Base-by-base conservation (phyloP, 768 basidiomycete genomes). In the Tylopilus plumbeoviolaceoides region DNA sequence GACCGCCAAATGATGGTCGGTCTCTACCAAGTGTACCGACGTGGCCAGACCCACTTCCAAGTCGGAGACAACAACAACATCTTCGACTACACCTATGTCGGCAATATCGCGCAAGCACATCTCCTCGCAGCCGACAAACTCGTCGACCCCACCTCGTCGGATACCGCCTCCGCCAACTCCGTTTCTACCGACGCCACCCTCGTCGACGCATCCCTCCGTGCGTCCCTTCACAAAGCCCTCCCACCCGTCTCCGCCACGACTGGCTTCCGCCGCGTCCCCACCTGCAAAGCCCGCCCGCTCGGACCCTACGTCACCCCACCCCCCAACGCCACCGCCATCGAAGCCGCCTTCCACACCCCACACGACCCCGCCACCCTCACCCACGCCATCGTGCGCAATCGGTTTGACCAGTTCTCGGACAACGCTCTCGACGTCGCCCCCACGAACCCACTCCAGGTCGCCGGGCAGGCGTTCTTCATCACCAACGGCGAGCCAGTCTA, bases 71-170 rank as follows among this genome's bases (percentile, higher is more conserved):
- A 98, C 72, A 84, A 80, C 57, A 98, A 98, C 67, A 72, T 98
- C 4, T 93, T 91, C 63, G 97, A 98, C 70, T 94, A 89, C 83
- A 97, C 95, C 6, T 98, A 98, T 65, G 92, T 98, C 61, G 92
- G 85, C 49, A 99, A 99, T 68, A 86, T 95, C 55, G 95, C 94
- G 1, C 82, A 88, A 62, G 95, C 94, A 4, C 97, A 99, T 67
- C 74, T 99, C 14, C 81, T 98, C 47, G 97, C 97, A 11, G 87
- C 90, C 20, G 95, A 98, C 75, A 89, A 84, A 64, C 82, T 99
- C 40, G 77, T 75, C 45, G 63, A 64, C 41, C 72, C 77, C 12
- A 74, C 78, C 0, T 73, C 79, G 14, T 59, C 75, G 1, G 69
- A 70, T 36, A 57, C 62, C 4, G 50, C 23, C 0, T 63, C 59